These are phyloP conservation scores for Camelina laxa DNA, from an alignment of 345 rosid species.

Conservation along the genomic window DNA sequence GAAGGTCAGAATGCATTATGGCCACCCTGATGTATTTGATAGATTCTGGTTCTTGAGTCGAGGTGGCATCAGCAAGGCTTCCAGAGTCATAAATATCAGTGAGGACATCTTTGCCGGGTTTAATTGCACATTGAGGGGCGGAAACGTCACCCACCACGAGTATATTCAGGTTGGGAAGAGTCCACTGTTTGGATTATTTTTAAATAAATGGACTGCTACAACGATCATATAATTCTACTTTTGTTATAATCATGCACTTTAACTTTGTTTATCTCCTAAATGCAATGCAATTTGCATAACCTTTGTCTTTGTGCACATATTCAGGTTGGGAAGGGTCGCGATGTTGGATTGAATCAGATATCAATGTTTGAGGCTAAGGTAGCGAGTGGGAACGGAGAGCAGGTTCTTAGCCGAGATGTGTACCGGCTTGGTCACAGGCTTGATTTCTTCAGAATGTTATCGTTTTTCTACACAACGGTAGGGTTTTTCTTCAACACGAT, in stretches of 20 bases:
- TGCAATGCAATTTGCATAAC: slow-evolving; percentile 19
- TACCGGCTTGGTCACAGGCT: slow-evolving; percentile 87
- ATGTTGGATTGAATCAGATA: slow-evolving; percentile 88
- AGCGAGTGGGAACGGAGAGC: slow-evolving; percentile 95
- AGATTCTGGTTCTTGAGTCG: slow-evolving; percentile 87
- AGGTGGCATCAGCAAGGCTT: slow-evolving; percentile 94
- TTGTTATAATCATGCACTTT: slow-evolving; percentile 20
- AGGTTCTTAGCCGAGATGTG: slow-evolving; percentile 85
- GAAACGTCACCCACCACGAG: slow-evolving; percentile 94
- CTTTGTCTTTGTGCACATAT: slow-evolving; percentile 41
- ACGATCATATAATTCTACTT: neutral
- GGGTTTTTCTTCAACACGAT: slow-evolving; percentile 80
- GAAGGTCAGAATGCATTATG: slow-evolving; percentile 91
- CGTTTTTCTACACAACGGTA: slow-evolving; percentile 73
- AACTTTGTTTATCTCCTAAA: neutral
- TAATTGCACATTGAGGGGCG: slow-evolving; percentile 88
- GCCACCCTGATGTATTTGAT: slow-evolving; percentile 95
- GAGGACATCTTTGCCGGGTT: slow-evolving; percentile 97
- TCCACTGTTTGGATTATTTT: slow-evolving; percentile 30
- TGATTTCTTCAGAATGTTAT: slow-evolving; percentile 88
- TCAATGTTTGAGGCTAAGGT: slow-evolving; percentile 91
- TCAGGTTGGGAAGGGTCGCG: slow-evolving; percentile 93
- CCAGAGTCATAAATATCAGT: slow-evolving; percentile 80
- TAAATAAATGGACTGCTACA: slow-evolving; percentile 17
- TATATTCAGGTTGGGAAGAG: slow-evolving; percentile 88